Percentiles rank a stretch among this genome's conserved stretches.
phyloP scores from a whole-genome alignment of 495 filamentous ascomycete genomes.

The Thermothielavioides terrestris region DNA sequence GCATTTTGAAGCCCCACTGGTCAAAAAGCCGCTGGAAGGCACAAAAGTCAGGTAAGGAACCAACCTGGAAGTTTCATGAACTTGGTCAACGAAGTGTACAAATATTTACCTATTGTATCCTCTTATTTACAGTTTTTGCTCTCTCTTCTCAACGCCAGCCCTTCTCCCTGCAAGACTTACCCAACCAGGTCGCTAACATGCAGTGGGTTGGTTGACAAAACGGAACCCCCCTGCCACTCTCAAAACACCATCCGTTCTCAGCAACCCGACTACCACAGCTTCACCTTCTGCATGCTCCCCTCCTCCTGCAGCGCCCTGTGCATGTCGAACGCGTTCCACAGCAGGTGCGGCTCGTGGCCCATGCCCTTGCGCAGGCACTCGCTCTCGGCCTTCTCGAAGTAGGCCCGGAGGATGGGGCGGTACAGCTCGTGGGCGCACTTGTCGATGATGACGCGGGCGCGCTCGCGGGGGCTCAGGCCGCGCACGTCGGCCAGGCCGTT shows the following conservation, averaged over 20 bases:
- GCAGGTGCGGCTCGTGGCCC: conserved; percentile 83
- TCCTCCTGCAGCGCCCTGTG: conserved; percentile 71
- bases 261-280: conserved; percentile 33
- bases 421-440: conserved; percentile 87
- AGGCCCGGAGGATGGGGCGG: conserved; percentile 70
- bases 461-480: conserved; percentile 70
- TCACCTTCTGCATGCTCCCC: conserved; percentile 74
- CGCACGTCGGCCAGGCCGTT: conserved; percentile 81
- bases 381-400: conserved; percentile 79
- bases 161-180: too few species aligned
- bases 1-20: too few species aligned
- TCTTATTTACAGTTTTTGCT: too few species aligned
- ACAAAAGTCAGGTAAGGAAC: too few species aligned
- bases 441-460: conserved; percentile 77
- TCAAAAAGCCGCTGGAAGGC: too few species aligned
- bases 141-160: neutral
- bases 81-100: too few species aligned
- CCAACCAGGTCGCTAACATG: neutral
- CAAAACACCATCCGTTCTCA: neutral
- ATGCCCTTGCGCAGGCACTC: conserved; percentile 81
- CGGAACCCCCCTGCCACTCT: too few species aligned
- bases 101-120: too few species aligned
- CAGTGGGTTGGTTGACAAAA: too few species aligned
- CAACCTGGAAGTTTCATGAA: too few species aligned
- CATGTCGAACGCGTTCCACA: conserved; percentile 83